Base-by-base conservation (phyloP, 2,329 filamentous ascomycete genomes). In the Fusarium praegraminearum region DNA sequence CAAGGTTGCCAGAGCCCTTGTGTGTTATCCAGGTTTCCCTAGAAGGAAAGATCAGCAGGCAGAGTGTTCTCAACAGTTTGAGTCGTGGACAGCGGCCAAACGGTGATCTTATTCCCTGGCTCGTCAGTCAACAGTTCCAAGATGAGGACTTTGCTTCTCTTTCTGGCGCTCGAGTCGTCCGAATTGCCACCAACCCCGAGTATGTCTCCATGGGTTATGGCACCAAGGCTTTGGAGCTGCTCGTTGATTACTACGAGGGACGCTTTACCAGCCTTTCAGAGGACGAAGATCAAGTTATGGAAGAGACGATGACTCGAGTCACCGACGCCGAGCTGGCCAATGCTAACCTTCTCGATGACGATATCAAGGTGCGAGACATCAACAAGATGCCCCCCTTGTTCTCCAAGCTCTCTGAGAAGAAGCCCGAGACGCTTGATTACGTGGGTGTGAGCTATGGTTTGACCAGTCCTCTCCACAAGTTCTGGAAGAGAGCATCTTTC, bases 41-140 rank as follows among this genome's bases (percentile, higher is more conserved):
- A 2, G 96, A 99, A 86, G 96, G 96, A 74, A 92, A 93, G 72
- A 99, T 99, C 76, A 98, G 94, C 83, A 89, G 90, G 70, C 91
- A 97, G 76, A 98, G 94, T 76, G 94, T 99, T 5, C 83, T 98
- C 62, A 97, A 93, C 80, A 93, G 93, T 78, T 82, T 99, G 69
- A 95, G 92, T 75, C 89, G 96, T 77, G 97, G 96, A 38, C 92
- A 96, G 77, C 87, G 96, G 72, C 93, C 95, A 2, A 90, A 93
- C 40, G 96, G 96, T 75, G 96, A 99, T 79, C 83, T 99, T 56
- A 99, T 99, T 60, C 96, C 96, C 1, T 99, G 96, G 96, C 87
- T 98, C 33, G 93, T 99, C 67, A 97, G 93, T 78, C 94, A 98
- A 78, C 96, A 99, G 78, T 99, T 97, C 83, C 96, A 98, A 77